Conservation (phyloP, 148 eudicot genomes). For the Limonium bicolor region DNA sequence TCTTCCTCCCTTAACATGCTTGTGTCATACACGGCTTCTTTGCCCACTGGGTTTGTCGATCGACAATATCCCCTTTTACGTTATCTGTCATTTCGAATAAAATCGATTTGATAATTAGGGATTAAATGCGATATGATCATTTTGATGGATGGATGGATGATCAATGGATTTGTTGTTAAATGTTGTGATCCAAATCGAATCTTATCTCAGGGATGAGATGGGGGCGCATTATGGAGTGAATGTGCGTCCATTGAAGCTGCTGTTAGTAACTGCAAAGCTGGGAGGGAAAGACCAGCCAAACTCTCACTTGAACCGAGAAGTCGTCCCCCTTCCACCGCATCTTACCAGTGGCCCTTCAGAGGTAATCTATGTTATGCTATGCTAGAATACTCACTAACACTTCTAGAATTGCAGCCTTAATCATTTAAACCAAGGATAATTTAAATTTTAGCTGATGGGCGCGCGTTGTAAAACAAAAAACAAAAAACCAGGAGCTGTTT, state of each 20-base stretch:
- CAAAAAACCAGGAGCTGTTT: slow-evolving; percentile 45
- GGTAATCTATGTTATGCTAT: too few relatives aligned
- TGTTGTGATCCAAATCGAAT: too few relatives aligned
- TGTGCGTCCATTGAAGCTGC: slow-evolving; percentile 21
- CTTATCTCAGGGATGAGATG: slow-evolving; percentile 46
- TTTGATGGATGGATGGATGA: not conserved
- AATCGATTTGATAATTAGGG: not conserved
- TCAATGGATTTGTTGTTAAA: not conserved
- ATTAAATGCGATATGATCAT: too few relatives aligned
- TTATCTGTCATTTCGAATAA: too few relatives aligned
- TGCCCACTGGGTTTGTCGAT: slow-evolving; percentile 39
- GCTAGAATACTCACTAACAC: too few relatives aligned
- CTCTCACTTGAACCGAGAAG: slow-evolving; percentile 17
- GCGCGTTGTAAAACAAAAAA: too few relatives aligned
- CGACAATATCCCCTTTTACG: too few relatives aligned
- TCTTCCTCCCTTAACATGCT: slow-evolving; percentile 10
- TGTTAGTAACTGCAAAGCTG: slow-evolving; percentile 26
- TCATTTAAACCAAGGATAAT: too few relatives aligned
- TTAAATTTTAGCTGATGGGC: too few relatives aligned
- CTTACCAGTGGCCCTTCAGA: slow-evolving; percentile 11
- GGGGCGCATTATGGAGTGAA: slow-evolving; percentile 43
- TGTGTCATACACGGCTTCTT: slow-evolving; percentile 22
- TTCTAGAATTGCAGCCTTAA: too few relatives aligned
- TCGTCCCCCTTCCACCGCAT: slow-evolving; percentile 16
- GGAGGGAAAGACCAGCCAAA: slow-evolving; percentile 26